phyloP scores from a whole-genome alignment of 441 rosid genomes.

The Syzygium malaccense region DNA sequence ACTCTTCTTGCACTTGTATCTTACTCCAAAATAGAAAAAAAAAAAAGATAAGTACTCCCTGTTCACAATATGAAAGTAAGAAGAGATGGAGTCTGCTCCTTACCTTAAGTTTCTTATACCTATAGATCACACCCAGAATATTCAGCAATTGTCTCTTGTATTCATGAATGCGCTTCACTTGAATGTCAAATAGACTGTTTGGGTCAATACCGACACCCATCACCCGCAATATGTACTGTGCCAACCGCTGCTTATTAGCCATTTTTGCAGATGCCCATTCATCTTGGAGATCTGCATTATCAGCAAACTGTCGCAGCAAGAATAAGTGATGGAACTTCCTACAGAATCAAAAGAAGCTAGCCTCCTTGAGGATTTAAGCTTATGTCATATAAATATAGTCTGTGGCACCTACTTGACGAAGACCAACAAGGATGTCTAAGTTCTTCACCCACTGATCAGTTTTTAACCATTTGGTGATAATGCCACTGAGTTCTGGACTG shows the following conservation, averaged over 20 bases:
- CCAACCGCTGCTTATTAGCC: constrained; percentile 83
- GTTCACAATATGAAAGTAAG: neutral
- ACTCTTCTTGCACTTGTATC: neutral
- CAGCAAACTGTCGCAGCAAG: constrained; percentile 64
- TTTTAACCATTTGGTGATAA: constrained; percentile 89
- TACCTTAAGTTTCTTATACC: constrained; percentile 96
- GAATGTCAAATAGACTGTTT: constrained; percentile 86
- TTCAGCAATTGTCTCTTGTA: constrained; percentile 97
- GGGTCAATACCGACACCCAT: constrained; percentile 82
- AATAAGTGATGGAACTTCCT: constrained; percentile 7
- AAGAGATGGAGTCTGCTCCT: neutral
- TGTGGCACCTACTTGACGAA: constrained; percentile 52
- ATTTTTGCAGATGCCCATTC: constrained; percentile 96
- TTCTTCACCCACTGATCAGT: constrained; percentile 87
- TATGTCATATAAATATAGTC: neutral
- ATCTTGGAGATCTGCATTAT: constrained; percentile 64
- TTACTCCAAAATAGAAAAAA: neutral
- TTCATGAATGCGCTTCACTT: constrained; percentile 98
- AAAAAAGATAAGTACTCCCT: neutral
- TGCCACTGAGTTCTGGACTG: constrained; percentile 90
- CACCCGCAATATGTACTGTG: constrained; percentile 59
- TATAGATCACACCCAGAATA: constrained; percentile 82
- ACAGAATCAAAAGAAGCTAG: neutral
- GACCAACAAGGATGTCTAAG: constrained; percentile 86
- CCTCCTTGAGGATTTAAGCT: neutral